phyloP scores from a whole-genome alignment of 208 protist species.

The Wallacemonas sp. region DNA sequence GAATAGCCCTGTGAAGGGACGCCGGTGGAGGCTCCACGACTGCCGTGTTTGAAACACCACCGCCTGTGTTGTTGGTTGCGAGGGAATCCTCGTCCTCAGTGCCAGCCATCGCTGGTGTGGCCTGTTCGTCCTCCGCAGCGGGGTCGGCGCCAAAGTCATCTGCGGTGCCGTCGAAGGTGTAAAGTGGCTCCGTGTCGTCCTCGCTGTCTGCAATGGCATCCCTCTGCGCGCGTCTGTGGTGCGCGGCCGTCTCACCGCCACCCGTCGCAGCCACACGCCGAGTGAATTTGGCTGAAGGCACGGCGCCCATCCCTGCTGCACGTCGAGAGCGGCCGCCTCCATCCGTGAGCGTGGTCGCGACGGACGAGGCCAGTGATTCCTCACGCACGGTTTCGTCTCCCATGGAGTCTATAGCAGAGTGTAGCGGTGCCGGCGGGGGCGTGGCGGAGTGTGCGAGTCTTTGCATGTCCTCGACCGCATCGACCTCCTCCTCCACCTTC shows the following conservation, averaged over 20 bases:
- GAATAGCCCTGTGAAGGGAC: conserved; percentile 22
- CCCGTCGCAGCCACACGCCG: neutral
- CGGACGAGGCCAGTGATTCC: neutral
- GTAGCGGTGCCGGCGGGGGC: conserved; percentile 11
- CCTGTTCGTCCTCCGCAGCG: neutral
- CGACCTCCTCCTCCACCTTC: neutral
- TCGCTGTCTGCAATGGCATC: neutral
- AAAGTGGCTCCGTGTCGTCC: neutral
- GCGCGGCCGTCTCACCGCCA: neutral
- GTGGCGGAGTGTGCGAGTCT: neutral
- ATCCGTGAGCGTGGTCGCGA: neutral
- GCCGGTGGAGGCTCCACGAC: neutral
- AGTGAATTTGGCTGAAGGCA: neutral
- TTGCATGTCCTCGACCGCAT: neutral
- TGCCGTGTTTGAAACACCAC: neutral
- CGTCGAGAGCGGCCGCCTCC: neutral
- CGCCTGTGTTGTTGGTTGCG: neutral
- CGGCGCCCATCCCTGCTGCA: neutral
- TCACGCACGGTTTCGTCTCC: neutral
- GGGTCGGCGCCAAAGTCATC: conserved; percentile 9
- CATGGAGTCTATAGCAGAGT: conserved; percentile 5
- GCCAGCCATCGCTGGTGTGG: neutral
- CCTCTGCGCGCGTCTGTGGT: no score
- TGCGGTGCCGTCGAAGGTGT: conserved; percentile 9
- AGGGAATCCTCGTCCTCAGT: no score